Conservation (phyloP, 2,329 filamentous ascomycete species). For the Trichoderma endophyticum region DNA sequence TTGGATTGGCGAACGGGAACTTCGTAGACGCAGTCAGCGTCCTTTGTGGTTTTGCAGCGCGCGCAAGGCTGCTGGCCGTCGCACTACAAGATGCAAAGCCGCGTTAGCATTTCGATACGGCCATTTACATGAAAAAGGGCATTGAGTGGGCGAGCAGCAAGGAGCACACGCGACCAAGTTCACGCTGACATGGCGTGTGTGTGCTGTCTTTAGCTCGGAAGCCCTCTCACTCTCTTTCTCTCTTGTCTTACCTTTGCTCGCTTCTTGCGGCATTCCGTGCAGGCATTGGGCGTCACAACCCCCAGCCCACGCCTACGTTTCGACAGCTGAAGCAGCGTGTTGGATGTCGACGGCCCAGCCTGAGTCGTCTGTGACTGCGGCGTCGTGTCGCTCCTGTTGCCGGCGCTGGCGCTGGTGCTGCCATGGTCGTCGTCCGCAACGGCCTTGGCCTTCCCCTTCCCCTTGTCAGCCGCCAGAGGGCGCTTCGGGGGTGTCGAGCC, state of each 20-base stretch:
- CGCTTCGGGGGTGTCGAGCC: neutral
- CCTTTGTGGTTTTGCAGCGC: constrained; percentile 53
- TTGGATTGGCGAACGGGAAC: constrained; percentile 62
- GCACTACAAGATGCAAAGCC: constrained; percentile 42
- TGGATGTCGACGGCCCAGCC: constrained; percentile 10
- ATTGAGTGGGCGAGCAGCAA: neutral
- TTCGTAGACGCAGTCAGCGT: constrained; percentile 59
- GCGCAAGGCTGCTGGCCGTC: constrained; percentile 56
- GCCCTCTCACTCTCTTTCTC: constrained; percentile 1
- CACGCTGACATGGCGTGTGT: neutral
- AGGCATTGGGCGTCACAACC: constrained; percentile 58
- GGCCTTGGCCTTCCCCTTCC: neutral
- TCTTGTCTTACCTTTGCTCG: constrained; percentile 51
- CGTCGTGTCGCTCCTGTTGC: constrained; percentile 28
- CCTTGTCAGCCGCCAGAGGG: neutral
- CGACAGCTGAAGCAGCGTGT: constrained; percentile 32
- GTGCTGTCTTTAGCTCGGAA: neutral
- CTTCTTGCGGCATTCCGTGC: constrained; percentile 60
- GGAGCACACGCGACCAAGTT: neutral
- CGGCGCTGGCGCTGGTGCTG: constrained; percentile 31
- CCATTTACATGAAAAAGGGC: neutral
- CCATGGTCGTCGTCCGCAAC: constrained; percentile 28
- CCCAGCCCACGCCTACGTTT: constrained; percentile 55
- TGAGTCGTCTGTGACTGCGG: constrained; percentile 31
- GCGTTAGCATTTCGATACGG: neutral